Percentiles rank a stretch among this genome's conserved stretches.
Conservation (phyloP, 2,329 filamentous ascomycete species). For the Microdochium paspali region DNA sequence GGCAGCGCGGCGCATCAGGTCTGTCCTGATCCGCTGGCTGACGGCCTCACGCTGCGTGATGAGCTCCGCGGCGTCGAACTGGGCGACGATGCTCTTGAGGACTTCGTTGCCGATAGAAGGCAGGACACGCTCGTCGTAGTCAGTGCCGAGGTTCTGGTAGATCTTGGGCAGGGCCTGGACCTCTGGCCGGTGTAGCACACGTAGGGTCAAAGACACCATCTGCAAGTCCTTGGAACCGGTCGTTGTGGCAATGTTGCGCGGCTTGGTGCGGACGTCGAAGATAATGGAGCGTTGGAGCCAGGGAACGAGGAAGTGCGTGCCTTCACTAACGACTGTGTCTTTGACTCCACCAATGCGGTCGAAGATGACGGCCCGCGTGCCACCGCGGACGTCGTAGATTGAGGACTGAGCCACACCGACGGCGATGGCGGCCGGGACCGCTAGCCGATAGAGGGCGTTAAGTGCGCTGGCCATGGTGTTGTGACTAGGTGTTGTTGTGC, state of each 20-base stretch:
- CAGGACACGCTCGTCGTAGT: slow-evolving; percentile 97
- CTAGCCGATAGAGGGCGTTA: slow-evolving; percentile 54
- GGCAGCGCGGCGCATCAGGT: slow-evolving; percentile 82
- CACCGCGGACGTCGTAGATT: slow-evolving; percentile 95
- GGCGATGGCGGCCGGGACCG: slow-evolving; percentile 64
- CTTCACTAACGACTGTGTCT: slow-evolving; percentile 86
- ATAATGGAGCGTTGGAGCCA: slow-evolving; percentile 93
- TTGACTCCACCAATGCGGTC: slow-evolving; percentile 88
- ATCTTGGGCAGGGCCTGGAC: slow-evolving; percentile 92
- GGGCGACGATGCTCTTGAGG: slow-evolving; percentile 94
- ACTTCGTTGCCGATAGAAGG: slow-evolving; percentile 99
- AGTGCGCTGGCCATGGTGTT: slow-evolving; percentile 46
- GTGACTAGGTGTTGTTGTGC: slow-evolving; percentile 12
- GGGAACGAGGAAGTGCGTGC: slow-evolving; percentile 90
- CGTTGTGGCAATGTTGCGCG: slow-evolving; percentile 92
- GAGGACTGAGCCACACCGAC: slow-evolving; percentile 63
- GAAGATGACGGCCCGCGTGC: slow-evolving; percentile 93
- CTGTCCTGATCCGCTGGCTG: slow-evolving; percentile 83
- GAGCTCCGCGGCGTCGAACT: slow-evolving; percentile 96
- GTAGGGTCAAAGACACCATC: slow-evolving; percentile 97
- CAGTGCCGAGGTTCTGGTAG: slow-evolving; percentile 97
- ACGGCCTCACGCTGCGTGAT: slow-evolving; percentile 99
- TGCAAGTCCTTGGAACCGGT: slow-evolving; percentile 98
- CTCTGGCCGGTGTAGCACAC: slow-evolving; percentile 89
- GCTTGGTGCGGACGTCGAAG: slow-evolving; percentile 96